Percentiles rank a stretch among this genome's conserved stretches.
Conservation (phyloP, 768 basidiomycete species). For the Mycena galopus region DNA sequence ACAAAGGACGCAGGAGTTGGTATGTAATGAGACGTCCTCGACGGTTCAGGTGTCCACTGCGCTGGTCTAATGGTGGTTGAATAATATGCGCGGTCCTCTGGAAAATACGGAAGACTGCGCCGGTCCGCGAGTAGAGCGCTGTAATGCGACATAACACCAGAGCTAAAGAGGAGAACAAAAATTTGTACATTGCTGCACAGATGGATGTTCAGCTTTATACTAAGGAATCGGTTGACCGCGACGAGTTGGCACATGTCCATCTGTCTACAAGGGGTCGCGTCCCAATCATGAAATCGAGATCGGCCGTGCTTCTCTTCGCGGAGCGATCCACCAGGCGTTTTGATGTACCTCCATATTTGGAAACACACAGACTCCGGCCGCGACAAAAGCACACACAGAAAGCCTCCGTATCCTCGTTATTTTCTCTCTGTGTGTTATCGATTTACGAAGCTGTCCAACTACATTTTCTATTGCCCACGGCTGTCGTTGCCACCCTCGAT, state of each 20-base stretch:
- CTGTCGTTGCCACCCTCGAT: conserved; percentile 13
- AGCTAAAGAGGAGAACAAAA: not conserved
- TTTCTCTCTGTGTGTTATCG: conserved; percentile 15
- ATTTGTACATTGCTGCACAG: not conserved
- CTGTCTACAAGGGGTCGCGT: conserved; percentile 14
- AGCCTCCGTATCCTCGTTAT: conserved; percentile 16
- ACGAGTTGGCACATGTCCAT: conserved; percentile 17
- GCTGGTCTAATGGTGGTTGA: conserved; percentile 26
- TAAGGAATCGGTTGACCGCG: conserved; percentile 29
- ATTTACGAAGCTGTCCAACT: conserved; percentile 26
- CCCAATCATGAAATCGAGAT: conserved; percentile 28
- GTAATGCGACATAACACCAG: conserved; percentile 13
- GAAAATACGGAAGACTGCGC: conserved; percentile 20
- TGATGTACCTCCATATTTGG: conserved; percentile 13
- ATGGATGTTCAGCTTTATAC: conserved; percentile 12
- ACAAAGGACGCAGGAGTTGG: conserved; percentile 32
- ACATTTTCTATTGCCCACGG: conserved; percentile 3
- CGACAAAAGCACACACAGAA: conserved; percentile 27
- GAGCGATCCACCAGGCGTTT: conserved; percentile 19
- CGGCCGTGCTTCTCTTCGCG: conserved; percentile 3
- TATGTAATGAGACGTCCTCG: conserved; percentile 31
- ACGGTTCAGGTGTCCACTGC: conserved; percentile 17
- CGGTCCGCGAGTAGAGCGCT: conserved; percentile 18
- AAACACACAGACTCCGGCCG: conserved; percentile 8
- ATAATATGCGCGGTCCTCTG: conserved; percentile 25